Evolutionary conservation across 2,329 filamentous ascomycete species (phyloP).

Genomic region (Hypoxylon sp.): DNA sequence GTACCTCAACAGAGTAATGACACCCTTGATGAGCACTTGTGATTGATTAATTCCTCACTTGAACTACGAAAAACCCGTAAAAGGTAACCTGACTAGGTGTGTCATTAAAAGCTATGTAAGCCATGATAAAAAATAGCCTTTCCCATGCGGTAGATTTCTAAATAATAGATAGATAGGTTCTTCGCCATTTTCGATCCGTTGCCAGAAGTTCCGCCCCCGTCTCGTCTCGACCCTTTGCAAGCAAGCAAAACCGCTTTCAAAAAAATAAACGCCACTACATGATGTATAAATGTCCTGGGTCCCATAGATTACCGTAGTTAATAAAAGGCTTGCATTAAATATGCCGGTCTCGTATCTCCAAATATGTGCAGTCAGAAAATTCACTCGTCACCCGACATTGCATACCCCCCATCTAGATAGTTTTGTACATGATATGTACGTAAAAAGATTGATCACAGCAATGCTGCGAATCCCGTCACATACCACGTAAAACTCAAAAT

Average conservation of each 20-base stretch:
- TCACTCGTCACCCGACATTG: conserved; percentile 7
- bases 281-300: conserved; percentile 24
- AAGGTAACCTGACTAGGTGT: conserved; percentile 27
- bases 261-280: conserved; percentile 33
- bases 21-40: conserved; percentile 28
- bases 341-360: conserved; percentile 25
- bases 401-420: no score
- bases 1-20: conserved; percentile 12
- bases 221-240: conserved; percentile 3
- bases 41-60: conserved; percentile 21
- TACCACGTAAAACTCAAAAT: conserved; percentile 72
- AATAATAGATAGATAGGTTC: conserved; percentile 24
- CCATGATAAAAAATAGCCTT: conserved; percentile 25
- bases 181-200: conserved; percentile 31
- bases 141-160: conserved; percentile 31
- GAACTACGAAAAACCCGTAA: conserved; percentile 8
- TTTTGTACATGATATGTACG: not conserved
- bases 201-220: conserved; percentile 16
- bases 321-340: conserved; percentile 26
- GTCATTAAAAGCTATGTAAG: conserved; percentile 41
- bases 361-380: conserved; percentile 35
- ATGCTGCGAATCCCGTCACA: conserved; percentile 59
- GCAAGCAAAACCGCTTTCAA: conserved; percentile 8
- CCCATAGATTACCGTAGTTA: conserved; percentile 30
- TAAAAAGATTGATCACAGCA: conserved; percentile 37